Evolutionary conservation across 2,329 filamentous ascomycete genomes (phyloP), one percentile per base, ranked within the genome.

Genomic region (Sordariomycetes sp.): DNA sequence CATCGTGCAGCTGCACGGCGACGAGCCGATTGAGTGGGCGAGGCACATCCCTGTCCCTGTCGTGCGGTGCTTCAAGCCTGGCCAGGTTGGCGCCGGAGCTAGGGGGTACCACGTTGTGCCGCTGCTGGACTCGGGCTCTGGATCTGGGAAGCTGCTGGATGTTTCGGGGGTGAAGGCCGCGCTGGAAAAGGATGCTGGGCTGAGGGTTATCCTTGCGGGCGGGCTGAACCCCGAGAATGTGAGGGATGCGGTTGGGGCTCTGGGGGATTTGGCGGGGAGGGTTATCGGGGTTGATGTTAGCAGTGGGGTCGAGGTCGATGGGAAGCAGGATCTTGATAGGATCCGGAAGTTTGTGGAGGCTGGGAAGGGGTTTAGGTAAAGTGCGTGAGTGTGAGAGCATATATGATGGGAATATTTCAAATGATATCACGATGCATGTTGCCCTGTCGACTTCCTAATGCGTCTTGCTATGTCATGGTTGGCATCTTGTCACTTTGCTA

Each of bases 11-110:
- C 80, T 99, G 2, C 94, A 99, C 66, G 95, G 94, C 10, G 80
- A 86, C 53, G 95, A 99, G 68, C 92, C 94, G 2, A 65, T 96
- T 3, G 94, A 99, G 68, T 99, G 92, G 91, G 86, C 91, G 1
- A 80, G 74, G 52, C 72, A 87, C n/a, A 90, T 99, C 54, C 91
- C 94, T 1, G 90, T 96, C 0, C 94, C 94, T 0, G 91, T 99
- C 5, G 84, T 99, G 61, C 85, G 84, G 62, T 87, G 86, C 54
- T 99, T 97, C 72, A 83, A 84, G 56, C 90, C 90, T 0, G 81
- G 78, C 2, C 83, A 91, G 55, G 72, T 81, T n/a, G 88, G 85
- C 0, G 74, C 96, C 52, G 83, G 83, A 8, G 72, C 78, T 50
- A 81, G 90, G 58, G 91, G 89, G 10, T 95, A 89, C 67, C 94